Conservation (phyloP, 2,329 filamentous ascomycete genomes). For the Dactylellina leptospora region DNA sequence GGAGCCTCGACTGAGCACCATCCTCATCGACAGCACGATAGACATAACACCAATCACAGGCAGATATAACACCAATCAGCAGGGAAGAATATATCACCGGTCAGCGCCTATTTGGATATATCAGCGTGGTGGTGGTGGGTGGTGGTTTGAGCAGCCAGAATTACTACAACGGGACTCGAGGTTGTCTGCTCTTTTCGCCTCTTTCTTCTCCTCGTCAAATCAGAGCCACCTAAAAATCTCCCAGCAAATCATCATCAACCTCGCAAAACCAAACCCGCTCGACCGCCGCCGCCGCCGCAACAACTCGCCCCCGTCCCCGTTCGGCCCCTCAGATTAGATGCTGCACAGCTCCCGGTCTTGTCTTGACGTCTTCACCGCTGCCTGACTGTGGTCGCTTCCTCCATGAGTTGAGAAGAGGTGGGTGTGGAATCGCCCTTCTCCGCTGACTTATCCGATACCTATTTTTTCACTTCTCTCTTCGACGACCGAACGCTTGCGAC, state of each 20-base stretch:
- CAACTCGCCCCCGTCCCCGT: constrained; percentile 11
- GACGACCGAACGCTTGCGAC: constrained; percentile 10
- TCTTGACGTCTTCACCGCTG: constrained; percentile 1
- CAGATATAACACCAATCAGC: too few relatives aligned
- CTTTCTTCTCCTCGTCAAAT: constrained; percentile 34
- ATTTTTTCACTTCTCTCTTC: neutral
- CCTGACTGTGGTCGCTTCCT: constrained; percentile 26
- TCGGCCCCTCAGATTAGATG: constrained; percentile 16
- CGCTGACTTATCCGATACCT: constrained; percentile 9
- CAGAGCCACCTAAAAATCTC: constrained; percentile 45
- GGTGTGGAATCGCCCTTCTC: constrained; percentile 29
- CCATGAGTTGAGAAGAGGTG: constrained; percentile 28
- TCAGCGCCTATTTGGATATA: too few relatives aligned
- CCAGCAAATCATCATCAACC: constrained; percentile 53
- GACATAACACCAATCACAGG: too few relatives aligned
- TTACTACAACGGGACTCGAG: constrained; percentile 12
- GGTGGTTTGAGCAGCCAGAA: constrained; percentile 20
- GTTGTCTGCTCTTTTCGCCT: too few relatives aligned
- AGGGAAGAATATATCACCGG: too few relatives aligned
- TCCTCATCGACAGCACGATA: too few relatives aligned
- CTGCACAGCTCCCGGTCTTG: neutral
- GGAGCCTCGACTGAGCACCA: too few relatives aligned
- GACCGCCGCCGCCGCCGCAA: constrained; percentile 37
- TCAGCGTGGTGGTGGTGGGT: too few relatives aligned
- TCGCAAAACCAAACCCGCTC: constrained; percentile 23